These are phyloP conservation scores for Fremontodendron californicum DNA, from an alignment of 345 rosid genomes.

Conservation along the genomic window DNA sequence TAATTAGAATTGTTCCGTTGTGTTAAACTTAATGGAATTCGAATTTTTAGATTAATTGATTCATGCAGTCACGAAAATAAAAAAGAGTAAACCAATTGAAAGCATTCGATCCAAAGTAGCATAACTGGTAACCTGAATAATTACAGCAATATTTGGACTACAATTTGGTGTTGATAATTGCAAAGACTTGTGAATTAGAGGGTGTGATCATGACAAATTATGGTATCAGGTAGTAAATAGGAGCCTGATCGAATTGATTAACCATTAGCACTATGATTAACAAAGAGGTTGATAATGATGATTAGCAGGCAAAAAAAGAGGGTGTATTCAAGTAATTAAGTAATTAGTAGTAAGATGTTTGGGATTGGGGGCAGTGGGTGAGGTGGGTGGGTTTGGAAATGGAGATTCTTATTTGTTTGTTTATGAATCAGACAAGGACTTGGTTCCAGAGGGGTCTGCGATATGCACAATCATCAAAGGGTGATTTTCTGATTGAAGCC, in stretches of 20 bases:
- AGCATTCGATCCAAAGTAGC: not conserved
- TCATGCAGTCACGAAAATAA: too few species aligned
- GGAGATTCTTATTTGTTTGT: constrained; percentile 29
- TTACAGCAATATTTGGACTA: not conserved
- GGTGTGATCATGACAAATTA: constrained; percentile 9
- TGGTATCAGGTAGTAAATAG: constrained; percentile 3
- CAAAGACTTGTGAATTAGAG: constrained; percentile 3
- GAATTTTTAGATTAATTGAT: too few species aligned
- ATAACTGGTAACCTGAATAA: not conserved
- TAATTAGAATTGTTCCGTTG: not conserved
- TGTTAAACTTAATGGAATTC: not conserved
- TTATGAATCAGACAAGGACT: constrained; percentile 38
- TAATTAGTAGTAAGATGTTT: not conserved
- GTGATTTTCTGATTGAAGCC: constrained; percentile 38
- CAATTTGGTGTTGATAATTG: constrained; percentile 1
- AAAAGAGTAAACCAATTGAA: not conserved
- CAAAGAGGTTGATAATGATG: constrained; percentile 16
- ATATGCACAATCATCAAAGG: constrained; percentile 44
- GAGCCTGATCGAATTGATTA: constrained; percentile 17
- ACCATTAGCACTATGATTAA: constrained; percentile 7
- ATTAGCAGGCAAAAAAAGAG: constrained; percentile 14
- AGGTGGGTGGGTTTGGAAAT: not conserved
- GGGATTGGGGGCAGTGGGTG: constrained; percentile 10
- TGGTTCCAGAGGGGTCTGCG: constrained; percentile 34
- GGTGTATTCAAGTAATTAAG: constrained; percentile 9